Conservation (phyloP, 192 early-diverging fungal genomes). For the Backusella morwellensis region DNA sequence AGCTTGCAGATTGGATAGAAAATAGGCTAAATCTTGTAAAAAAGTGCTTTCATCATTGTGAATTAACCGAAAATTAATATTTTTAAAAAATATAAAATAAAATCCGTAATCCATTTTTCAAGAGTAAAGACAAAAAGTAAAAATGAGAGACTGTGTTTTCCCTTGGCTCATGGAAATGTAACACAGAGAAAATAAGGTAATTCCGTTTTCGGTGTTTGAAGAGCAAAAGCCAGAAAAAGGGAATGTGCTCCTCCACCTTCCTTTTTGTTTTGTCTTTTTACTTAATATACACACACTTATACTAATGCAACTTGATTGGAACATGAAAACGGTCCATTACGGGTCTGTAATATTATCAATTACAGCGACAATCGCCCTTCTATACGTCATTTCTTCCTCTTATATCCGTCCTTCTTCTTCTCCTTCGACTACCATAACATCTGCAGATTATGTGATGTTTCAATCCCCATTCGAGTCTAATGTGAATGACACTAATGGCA, state of each 20-base stretch:
- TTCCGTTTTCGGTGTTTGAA: background rate
- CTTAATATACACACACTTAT: background rate
- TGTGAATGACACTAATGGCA: background rate
- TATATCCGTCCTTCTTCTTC: background rate
- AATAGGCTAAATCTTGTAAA: background rate
- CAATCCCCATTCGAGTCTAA: background rate
- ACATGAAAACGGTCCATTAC: background rate
- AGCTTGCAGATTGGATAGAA: conserved; percentile 5
- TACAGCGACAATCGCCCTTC: background rate
- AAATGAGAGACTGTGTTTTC: background rate
- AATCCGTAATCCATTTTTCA: background rate
- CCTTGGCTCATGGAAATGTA: background rate
- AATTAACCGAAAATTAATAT: background rate
- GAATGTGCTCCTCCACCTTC: too few relatives aligned
- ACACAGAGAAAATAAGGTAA: background rate
- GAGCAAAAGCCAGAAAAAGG: background rate
- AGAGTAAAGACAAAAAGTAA: background rate
- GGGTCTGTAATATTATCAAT: background rate
- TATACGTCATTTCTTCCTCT: background rate
- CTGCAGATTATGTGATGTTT: conserved; percentile 9
- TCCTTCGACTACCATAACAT: background rate
- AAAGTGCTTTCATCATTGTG: background rate
- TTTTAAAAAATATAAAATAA: background rate
- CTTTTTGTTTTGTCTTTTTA: background rate
- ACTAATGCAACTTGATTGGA: background rate